Conservation (phyloP, 2,329 filamentous ascomycete species). For the Botrytis aclada region DNA sequence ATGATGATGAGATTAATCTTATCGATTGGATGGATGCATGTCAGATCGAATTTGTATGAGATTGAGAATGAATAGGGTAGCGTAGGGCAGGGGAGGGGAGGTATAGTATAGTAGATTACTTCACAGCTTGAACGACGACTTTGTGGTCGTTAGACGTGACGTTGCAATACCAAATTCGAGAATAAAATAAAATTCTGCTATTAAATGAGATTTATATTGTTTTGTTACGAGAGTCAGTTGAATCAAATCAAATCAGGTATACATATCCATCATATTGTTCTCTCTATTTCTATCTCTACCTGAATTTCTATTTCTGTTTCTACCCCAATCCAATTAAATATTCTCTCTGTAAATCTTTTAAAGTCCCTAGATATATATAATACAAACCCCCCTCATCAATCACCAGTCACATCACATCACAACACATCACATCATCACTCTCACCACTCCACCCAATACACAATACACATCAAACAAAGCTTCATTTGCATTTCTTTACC, state of each 20-base stretch:
- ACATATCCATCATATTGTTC: too few species aligned
- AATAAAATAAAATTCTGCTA: not conserved
- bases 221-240: too few species aligned
- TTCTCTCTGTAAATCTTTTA: too few species aligned
- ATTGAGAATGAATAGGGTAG: not conserved
- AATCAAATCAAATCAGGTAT: too few species aligned
- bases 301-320: too few species aligned
- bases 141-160: not conserved
- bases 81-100: not conserved
- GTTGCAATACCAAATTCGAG: slow-evolving; percentile 12
- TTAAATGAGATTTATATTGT: not conserved
- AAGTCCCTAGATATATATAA: too few species aligned
- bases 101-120: slow-evolving; percentile 11
- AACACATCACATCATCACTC: too few species aligned
- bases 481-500: not conserved
- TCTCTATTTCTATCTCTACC: too few species aligned
- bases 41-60: slow-evolving; percentile 8
- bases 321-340: too few species aligned
- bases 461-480: not conserved
- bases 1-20: slow-evolving; percentile 10
- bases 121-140: not conserved
- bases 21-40: slow-evolving; percentile 2
- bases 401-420: not conserved
- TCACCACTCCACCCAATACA: too few species aligned
- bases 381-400: too few species aligned